Evolutionary conservation across 148 eudicot genomes (phyloP).

Genomic region (Camellia japonica): DNA sequence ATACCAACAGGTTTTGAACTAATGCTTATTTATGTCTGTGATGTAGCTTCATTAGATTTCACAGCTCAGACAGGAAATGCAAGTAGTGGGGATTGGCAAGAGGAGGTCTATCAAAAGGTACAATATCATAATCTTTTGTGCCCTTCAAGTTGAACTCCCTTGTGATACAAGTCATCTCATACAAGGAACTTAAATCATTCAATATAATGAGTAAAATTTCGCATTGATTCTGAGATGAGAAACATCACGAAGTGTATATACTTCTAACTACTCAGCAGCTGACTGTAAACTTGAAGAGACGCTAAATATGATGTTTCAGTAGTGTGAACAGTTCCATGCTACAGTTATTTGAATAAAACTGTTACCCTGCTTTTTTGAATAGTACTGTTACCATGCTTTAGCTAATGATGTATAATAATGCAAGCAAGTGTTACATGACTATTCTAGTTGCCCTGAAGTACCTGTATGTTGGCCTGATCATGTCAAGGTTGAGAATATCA

Average conservation of each 20-base stretch:
- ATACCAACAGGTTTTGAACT: neutral
- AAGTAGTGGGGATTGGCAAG: conserved; percentile 77
- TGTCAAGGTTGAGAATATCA: no score
- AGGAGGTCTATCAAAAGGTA: conserved; percentile 95
- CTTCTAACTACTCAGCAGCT: neutral
- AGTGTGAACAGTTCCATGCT: neutral
- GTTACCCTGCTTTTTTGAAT: no score
- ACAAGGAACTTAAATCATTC: neutral
- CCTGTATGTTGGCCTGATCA: no score
- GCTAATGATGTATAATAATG: neutral
- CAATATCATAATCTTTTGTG: neutral
- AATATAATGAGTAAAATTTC: neutral
- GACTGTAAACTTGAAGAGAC: neutral
- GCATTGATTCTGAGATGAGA: neutral
- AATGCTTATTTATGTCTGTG: conserved; percentile 6
- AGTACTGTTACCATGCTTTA: neutral
- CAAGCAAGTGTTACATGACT: neutral
- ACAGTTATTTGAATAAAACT: no score
- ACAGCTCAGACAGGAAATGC: conserved; percentile 71
- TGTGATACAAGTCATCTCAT: neutral
- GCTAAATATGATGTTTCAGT: neutral
- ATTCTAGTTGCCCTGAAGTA: no score
- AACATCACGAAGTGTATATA: neutral
- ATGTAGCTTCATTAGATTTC: conserved; percentile 78
- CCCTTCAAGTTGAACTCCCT: neutral